Evolutionary conservation across 176 grass and related monocot genomes (phyloP), one percentile per base, ranked within the genome.

Genomic region (Oryza australiensis): DNA sequence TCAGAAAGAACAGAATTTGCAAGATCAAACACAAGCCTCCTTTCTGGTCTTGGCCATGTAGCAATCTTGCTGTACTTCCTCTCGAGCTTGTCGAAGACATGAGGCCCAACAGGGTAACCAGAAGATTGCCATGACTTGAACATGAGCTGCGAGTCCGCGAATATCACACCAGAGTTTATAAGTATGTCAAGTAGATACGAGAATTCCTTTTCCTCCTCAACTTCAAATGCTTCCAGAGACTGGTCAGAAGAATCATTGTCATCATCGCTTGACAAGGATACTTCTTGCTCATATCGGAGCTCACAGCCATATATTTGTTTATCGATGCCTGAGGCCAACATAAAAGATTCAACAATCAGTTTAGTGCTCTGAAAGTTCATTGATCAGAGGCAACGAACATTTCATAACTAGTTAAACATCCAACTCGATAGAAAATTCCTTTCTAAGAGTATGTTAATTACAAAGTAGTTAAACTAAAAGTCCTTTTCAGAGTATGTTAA

Each of bases 171-270:
- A 26, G 81, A 91, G 70, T 76, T 49, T 68, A 92, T 87, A 33
- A 94, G 82, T 46, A 94, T 80, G 72, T 94, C 92, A 70, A 94
- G 85, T 14, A 94, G 71, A 81, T 92, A 92, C 1, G 89, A 94
- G 73, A 91, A 91, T 62, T 94, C 84, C 68, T 89, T 87, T 37
- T 89, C 87, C 75, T 91, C 92, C 70, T 89, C 92, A 45, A 92
- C 75, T 57, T 77, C 76, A 68, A 89, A 92, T 84, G 83, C 89
- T 79, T 87, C 84, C 59, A 83, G 26, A 75, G 63, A 86, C 48
- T 86, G 74, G 80, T 82, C 79, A 34, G 43, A 64, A 78, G 40
- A 74, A 79, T 63, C 63, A 4, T 68, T 70, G 53, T 82, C 88
- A 64, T 91, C 80, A 53, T 81, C 87, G 68, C 76, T 80, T 55